Conservation (phyloP, 2,329 filamentous ascomycete species). For the Thielaviopsis euricoi region DNA sequence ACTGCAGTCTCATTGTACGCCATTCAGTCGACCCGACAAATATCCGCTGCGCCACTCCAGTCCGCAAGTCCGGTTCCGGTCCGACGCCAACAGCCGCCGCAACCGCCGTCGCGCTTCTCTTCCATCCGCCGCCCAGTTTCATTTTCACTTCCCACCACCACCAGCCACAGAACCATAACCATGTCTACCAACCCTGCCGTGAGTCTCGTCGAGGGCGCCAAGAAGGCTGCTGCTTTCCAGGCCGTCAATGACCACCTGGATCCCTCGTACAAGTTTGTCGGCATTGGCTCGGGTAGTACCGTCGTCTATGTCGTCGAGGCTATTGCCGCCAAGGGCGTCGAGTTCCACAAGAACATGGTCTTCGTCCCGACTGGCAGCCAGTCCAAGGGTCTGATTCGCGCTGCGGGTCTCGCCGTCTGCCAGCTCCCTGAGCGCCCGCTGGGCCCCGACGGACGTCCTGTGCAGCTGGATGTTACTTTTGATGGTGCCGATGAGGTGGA, state of each 20-base stretch:
- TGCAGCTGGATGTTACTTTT: constrained; percentile 73
- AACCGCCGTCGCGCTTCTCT: neutral
- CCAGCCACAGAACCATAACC: constrained; percentile 12
- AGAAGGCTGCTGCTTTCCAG: constrained; percentile 55
- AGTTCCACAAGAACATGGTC: constrained; percentile 46
- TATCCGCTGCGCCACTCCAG: neutral
- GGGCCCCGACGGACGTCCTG: constrained; percentile 27
- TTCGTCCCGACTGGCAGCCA: constrained; percentile 91
- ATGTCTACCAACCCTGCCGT: constrained; percentile 21
- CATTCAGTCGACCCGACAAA: neutral
- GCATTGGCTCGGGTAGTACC: constrained; percentile 68
- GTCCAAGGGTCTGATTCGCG: constrained; percentile 69
- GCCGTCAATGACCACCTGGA: constrained; percentile 60
- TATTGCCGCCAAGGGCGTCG: constrained; percentile 44
- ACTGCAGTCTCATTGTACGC: neutral
- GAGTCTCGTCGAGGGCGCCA: constrained; percentile 50
- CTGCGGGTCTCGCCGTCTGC: constrained; percentile 59
- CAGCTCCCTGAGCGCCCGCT: constrained; percentile 59
- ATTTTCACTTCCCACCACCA: neutral
- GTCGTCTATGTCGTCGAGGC: constrained; percentile 77
- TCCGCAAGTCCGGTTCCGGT: neutral
- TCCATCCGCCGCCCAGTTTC: too few species aligned
- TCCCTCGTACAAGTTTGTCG: constrained; percentile 45
- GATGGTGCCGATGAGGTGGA: constrained; percentile 97
- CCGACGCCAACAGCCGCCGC: neutral